phyloP scores from a whole-genome alignment of 1,284 basidiomycete species.

The Coniophora puteana region DNA sequence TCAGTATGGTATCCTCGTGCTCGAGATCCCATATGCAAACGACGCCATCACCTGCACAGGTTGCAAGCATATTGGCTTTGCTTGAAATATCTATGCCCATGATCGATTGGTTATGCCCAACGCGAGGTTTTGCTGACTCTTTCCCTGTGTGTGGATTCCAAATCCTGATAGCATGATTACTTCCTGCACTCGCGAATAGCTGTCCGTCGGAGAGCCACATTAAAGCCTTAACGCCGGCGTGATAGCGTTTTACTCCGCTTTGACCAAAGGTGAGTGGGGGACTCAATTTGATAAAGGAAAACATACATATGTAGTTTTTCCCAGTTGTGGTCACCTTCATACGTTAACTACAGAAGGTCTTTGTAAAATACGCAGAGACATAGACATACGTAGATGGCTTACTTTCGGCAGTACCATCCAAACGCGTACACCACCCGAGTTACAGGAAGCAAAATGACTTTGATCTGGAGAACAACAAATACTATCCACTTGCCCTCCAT shows the following conservation, averaged over 20 bases:
- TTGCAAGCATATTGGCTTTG: neutral
- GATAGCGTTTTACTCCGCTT: too few relatives aligned
- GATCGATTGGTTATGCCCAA: neutral
- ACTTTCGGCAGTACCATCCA: too few relatives aligned
- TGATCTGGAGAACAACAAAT: slow-evolving; percentile 3
- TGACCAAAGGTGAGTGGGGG: too few relatives aligned
- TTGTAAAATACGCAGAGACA: too few relatives aligned
- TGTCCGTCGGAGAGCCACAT: slow-evolving; percentile 56
- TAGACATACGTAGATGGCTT: too few relatives aligned
- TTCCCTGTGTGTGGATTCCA: slow-evolving; percentile 7
- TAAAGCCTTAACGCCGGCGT: slow-evolving; percentile 50
- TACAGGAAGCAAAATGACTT: neutral
- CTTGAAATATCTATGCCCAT: neutral
- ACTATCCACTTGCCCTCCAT: neutral
- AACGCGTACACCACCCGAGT: slow-evolving; percentile 2
- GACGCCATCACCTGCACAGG: neutral
- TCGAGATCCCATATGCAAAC: neutral
- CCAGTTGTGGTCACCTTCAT: too few relatives aligned
- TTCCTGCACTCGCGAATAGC: slow-evolving; percentile 55
- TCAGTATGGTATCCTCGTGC: neutral
- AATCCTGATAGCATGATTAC: neutral
- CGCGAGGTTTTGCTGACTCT: neutral
- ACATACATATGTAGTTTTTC: too few relatives aligned
- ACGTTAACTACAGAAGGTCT: too few relatives aligned
- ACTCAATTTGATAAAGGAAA: too few relatives aligned